Evolutionary conservation across 768 basidiomycete species (phyloP), one percentile per base, ranked within the genome.

Genomic region (Cyathus striatus): DNA sequence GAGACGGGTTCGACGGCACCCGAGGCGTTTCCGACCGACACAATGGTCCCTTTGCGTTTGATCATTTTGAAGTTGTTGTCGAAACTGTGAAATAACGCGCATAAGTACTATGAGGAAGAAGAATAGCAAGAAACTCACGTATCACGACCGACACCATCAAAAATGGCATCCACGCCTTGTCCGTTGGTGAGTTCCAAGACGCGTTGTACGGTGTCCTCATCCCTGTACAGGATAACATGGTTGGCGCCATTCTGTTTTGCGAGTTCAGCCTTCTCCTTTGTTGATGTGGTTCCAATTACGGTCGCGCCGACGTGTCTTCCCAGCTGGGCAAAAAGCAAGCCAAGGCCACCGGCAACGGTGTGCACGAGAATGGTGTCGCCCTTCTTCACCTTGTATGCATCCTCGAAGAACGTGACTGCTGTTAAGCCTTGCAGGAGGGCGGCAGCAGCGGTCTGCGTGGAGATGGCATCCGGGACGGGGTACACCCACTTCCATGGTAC

Each of bases 61-160:
- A 89, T 71, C 61, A 92, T 69, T 60, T 83, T 76, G 65, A 95
- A 89, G 67, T 94, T 73, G 47, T 75, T 73, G 47, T 90, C 86
- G 57, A 86, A 87, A 4, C 86, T 88, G 50, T 12, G 20, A 30
- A 42, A 44, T n/a, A n/a, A n/a, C n/a, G n/a, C n/a, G n/a, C n/a
- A n/a, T n/a, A n/a, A n/a, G n/a, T n/a, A n/a, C n/a, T n/a, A n/a
- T n/a, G n/a, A n/a, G n/a, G n/a, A n/a, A n/a, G n/a, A n/a, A n/a
- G n/a, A n/a, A n/a, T n/a, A 43, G 18, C 23, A 22, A 7, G 13
- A 25, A 17, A 71, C 86, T 45, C 64, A 94, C 78, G 93, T 97
- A 59, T 91, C 88, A 68, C 89, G 94, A 1, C 95, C 95, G n/a
- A 99, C 91, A 22, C 95, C 95, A 54, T 99, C 95, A 54, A 86